Base-by-base conservation (phyloP, 306 rosid species). In the Rosa chinensis region DNA sequence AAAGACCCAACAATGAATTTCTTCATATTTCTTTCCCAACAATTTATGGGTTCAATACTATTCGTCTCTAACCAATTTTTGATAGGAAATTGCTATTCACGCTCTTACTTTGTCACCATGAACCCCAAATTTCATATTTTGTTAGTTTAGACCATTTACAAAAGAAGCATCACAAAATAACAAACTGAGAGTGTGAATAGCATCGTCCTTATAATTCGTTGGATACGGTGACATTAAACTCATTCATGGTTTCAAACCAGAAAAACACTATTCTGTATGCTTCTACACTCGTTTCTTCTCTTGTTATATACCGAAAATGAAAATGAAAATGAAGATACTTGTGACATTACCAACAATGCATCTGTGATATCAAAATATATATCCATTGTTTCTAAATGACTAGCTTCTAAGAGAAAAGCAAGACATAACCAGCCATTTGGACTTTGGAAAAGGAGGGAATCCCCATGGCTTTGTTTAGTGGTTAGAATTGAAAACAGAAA, bases 401-500 rank as follows among this genome's bases (percentile, higher is more conserved):
- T 37, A 40, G 50, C n/a, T 10, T 67, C 20, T 44, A 10, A 28
- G 52, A 77, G 28, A 39, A 67, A 74, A 77, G 80, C 58, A 40
- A 52, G 85, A 37, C 72, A 62, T 42, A 70, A 75, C 70, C 28
- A 74, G 75, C 80, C 76, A 43, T 76, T 77, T 40, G 45, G 74
- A 76, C 61, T 79, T 75, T 66, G 66, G 16, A 48, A 78, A 87
- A 73, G 76, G 68, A 66, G 81, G 72, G 75, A 81, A 85, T 79
- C 70, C 83, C 79, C 37, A 56, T 72, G 73, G 63, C 74, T 72
- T 75, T 45, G 35, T 58, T 67, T 62, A 75, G 72, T 63, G 86
- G 72, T 82, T 71, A 16, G 53, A 82, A 81, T 58, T 50, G 17
- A 45, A 78, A 55, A 40, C 28, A 39, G 28, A 40, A 40, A 58